These are phyloP conservation scores for Candida suzukii DNA, from an alignment of 805 yeast genomes.

Conservation along the genomic window DNA sequence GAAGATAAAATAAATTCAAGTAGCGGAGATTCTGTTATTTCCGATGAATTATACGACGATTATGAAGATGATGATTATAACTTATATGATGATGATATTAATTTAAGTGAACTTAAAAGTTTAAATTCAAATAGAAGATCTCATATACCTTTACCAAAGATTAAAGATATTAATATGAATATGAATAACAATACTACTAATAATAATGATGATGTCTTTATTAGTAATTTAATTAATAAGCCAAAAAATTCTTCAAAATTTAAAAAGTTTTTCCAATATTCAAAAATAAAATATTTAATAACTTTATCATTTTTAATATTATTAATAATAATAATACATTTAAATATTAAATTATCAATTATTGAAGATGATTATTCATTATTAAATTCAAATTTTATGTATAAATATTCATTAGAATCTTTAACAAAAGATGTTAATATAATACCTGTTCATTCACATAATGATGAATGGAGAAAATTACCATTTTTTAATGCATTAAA, in stretches of 20 bases:
- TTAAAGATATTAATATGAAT: too few species aligned
- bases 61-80: too few species aligned
- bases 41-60: too few species aligned
- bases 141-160: too few species aligned
- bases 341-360: not conserved
- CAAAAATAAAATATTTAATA: not conserved
- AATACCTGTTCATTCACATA: conserved; percentile 53
- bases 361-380: not conserved
- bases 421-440: conserved; percentile 20
- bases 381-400: not conserved
- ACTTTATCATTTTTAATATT: not conserved
- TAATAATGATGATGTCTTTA: too few species aligned
- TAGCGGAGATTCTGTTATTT: too few species aligned
- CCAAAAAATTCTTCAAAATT: not conserved
- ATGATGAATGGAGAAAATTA: conserved; percentile 56
- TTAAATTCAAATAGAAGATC: too few species aligned
- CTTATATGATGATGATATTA: too few species aligned
- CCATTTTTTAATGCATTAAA: conserved; percentile 53
- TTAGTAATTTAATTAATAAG: too few species aligned
- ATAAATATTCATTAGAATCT: conserved; percentile 1
- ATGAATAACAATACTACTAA: too few species aligned
- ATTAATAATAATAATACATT: not conserved
- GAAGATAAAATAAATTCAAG: too few species aligned
- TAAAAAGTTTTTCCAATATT: not conserved
- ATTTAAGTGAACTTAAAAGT: too few species aligned